Conservation (phyloP, 352 stramenopile genomes). For the Phytophthora pisi region DNA sequence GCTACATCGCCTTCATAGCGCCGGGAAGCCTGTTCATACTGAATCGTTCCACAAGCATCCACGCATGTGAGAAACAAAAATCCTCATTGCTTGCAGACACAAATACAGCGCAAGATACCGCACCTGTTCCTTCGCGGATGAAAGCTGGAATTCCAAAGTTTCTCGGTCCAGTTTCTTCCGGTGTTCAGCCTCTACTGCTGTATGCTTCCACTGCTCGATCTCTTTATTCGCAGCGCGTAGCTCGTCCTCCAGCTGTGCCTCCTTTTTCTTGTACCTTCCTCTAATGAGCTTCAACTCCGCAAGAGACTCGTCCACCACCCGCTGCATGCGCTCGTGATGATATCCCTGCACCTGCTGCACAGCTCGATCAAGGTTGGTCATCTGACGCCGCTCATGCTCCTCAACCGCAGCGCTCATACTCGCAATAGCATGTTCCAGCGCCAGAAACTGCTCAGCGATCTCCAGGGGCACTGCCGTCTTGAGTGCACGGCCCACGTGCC, state of each 20-base stretch:
- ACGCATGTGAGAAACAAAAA: not conserved
- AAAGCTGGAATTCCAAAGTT: conserved; percentile 30
- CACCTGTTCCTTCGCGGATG: conserved; percentile 24
- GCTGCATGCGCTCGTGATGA: conserved; percentile 61
- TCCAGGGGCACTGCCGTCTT: conserved; percentile 35
- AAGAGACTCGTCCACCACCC: conserved; percentile 57
- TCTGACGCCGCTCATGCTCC: conserved; percentile 38
- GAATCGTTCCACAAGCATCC: not conserved
- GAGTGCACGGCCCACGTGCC: conserved; percentile 43
- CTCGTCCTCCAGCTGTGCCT: conserved; percentile 45
- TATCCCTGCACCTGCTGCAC: conserved; percentile 57
- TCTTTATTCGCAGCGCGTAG: conserved; percentile 36
- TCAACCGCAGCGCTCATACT: conserved; percentile 37
- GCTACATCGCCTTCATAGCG: conserved; percentile 20
- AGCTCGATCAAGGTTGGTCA: conserved; percentile 51
- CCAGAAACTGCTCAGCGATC: conserved; percentile 33
- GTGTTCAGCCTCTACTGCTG: conserved; percentile 24
- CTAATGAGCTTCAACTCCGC: conserved; percentile 58
- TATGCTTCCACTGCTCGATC: conserved; percentile 40
- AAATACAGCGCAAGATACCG: not conserved
- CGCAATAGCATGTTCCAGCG: conserved; percentile 48
- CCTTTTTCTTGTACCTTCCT: conserved; percentile 50
- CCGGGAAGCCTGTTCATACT: conserved; percentile 27
- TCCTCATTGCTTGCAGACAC: not conserved
- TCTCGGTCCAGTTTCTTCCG: conserved; percentile 33